Conservation (phyloP, 768 basidiomycete genomes). For the Pisolithus orientalis region DNA sequence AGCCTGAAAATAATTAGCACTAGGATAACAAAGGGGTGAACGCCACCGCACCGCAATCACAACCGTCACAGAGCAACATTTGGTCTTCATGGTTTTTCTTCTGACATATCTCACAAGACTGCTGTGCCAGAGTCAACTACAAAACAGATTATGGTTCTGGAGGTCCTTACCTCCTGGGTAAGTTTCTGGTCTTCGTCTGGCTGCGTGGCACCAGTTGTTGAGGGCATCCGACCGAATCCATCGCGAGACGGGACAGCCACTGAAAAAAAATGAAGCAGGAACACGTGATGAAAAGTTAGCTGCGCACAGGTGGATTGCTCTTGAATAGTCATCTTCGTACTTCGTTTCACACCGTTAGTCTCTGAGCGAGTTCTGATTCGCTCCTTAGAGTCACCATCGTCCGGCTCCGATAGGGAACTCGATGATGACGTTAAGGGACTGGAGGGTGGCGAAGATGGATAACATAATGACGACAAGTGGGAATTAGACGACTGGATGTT, state of each 20-base stretch:
- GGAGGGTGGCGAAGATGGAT: slow-evolving; percentile 55
- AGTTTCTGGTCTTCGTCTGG: slow-evolving; percentile 35
- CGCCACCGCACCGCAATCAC: slow-evolving; percentile 59
- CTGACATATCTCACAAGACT: slow-evolving; percentile 90
- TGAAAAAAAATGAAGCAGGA: slow-evolving; percentile 14
- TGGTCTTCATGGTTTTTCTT: slow-evolving; percentile 83
- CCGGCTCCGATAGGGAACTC: slow-evolving; percentile 74
- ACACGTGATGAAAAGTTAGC: background rate
- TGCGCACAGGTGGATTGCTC: slow-evolving; percentile 42
- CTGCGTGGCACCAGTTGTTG: slow-evolving; percentile 17
- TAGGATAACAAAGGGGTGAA: slow-evolving; percentile 6
- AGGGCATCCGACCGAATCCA: slow-evolving; percentile 14
- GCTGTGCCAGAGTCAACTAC: slow-evolving; percentile 36
- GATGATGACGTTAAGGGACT: slow-evolving; percentile 76
- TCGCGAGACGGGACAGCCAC: slow-evolving; percentile 30
- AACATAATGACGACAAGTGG: slow-evolving; percentile 34
- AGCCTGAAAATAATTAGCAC: slow-evolving; percentile 47
- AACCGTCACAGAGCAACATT: slow-evolving; percentile 89
- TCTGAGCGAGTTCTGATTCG: slow-evolving; percentile 37
- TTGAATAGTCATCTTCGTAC: slow-evolving; percentile 43
- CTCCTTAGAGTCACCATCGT: slow-evolving; percentile 63
- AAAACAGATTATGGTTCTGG: slow-evolving; percentile 9
- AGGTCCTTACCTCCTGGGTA: slow-evolving; percentile 46
- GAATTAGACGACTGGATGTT: slow-evolving; percentile 39
- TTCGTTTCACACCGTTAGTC: slow-evolving; percentile 43